Percentiles rank a stretch among this genome's conserved stretches.
Evolutionary conservation across 176 grass and related monocot genomes (phyloP).

Genomic region (bread wheat (Triticum aestivum)): IWGSC_CS_RefSeq_v2.1 NC_057806.1:624879113-624879612

Average conservation of each 20-base stretch:
- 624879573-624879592: constrained; percentile 66
- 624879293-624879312: constrained; percentile 39
- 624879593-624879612: constrained; percentile 68
- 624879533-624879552: constrained; percentile 60
- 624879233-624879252: constrained; percentile 35
- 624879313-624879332: constrained; percentile 55
- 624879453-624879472: constrained; percentile 18
- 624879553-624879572: constrained; percentile 67
- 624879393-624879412: constrained; percentile 58
- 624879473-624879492: not conserved
- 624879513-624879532: not conserved
- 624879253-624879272: constrained; percentile 35
- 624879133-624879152: not conserved
- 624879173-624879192: not conserved
- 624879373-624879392: constrained; percentile 63
- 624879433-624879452: constrained; percentile 85
- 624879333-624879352: constrained; percentile 37
- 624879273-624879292: constrained; percentile 23
- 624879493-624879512: not conserved
- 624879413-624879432: constrained; percentile 70
- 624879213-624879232: constrained; percentile 3
- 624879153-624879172: not conserved
- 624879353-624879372: constrained; percentile 54
- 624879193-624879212: not conserved
- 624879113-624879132: not conserved